Conservation (phyloP, 768 basidiomycete species). For the Pleurotus tuoliensis region DNA sequence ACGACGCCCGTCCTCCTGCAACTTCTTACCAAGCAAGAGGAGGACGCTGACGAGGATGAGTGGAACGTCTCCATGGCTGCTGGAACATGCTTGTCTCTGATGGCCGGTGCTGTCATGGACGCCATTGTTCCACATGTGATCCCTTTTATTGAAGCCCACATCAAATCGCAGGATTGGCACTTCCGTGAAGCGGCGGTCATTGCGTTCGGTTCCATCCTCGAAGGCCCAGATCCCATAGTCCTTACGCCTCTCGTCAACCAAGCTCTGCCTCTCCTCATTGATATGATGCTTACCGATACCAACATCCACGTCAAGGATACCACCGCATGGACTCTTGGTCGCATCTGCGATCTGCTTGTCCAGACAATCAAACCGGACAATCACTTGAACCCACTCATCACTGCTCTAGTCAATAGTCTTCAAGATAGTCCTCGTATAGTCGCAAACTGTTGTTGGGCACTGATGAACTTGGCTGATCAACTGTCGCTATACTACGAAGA, state of each 20-base stretch:
- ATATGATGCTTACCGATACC: slow-evolving; percentile 83
- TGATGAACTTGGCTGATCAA: slow-evolving; percentile 95
- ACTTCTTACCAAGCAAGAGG: slow-evolving; percentile 89
- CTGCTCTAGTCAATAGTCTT: slow-evolving; percentile 79
- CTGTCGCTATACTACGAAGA: slow-evolving; percentile 66
- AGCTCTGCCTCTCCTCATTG: slow-evolving; percentile 89
- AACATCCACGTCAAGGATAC: slow-evolving; percentile 92
- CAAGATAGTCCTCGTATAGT: slow-evolving; percentile 81
- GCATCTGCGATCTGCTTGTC: slow-evolving; percentile 90
- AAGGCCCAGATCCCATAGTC: slow-evolving; percentile 87
- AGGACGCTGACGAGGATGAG: slow-evolving; percentile 97
- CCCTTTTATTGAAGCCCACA: slow-evolving; percentile 96
- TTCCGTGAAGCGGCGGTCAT: slow-evolving; percentile 95
- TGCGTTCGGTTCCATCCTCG: slow-evolving; percentile 97
- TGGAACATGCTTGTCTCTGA: slow-evolving; percentile 82
- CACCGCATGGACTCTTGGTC: slow-evolving; percentile 94
- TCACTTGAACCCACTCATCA: slow-evolving; percentile 79
- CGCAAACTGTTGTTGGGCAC: slow-evolving; percentile 92
- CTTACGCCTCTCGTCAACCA: slow-evolving; percentile 91
- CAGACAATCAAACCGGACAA: slow-evolving; percentile 84
- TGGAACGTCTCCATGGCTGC: slow-evolving; percentile 99
- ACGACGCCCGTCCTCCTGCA: slow-evolving; percentile 89
- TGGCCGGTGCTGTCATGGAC: slow-evolving; percentile 90
- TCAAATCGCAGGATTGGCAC: slow-evolving; percentile 91
- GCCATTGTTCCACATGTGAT: slow-evolving; percentile 89